These are phyloP conservation scores for Brasilioporus rufonigricans DNA, from an alignment of 768 basidiomycete species.

Conservation along the genomic window DNA sequence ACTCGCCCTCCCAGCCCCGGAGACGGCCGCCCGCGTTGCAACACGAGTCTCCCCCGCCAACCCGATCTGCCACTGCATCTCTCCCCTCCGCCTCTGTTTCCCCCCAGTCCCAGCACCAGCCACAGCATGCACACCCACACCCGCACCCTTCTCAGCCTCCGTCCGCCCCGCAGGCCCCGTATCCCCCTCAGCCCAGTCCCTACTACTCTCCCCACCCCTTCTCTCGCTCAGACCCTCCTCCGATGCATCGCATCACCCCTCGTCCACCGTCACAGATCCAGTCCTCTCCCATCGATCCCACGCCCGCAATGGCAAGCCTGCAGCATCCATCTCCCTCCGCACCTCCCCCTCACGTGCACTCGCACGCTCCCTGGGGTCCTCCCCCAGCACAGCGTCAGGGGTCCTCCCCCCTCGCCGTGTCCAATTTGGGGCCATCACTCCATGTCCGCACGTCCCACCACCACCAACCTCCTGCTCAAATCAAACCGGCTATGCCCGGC, in stretches of 20 bases:
- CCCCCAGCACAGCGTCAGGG: constrained; percentile 26
- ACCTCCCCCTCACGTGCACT: constrained; percentile 32
- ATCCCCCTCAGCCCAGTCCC: constrained; percentile 25
- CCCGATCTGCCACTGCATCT: constrained; percentile 28
- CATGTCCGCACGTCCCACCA: constrained; percentile 28
- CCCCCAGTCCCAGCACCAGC: constrained; percentile 31
- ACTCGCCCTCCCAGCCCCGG: constrained; percentile 62
- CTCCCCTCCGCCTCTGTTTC: constrained; percentile 29
- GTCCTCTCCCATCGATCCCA: constrained; percentile 25
- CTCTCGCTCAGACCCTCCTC: constrained; percentile 16
- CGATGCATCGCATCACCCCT: constrained; percentile 31
- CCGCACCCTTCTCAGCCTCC: constrained; percentile 16
- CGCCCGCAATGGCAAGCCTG: constrained; percentile 33
- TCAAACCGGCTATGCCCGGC: constrained; percentile 34
- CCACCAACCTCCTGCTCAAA: constrained; percentile 26
- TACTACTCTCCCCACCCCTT: constrained; percentile 20
- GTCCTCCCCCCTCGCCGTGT: constrained; percentile 29
- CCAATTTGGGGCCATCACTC: constrained; percentile 27
- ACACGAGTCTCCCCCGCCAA: constrained; percentile 23
- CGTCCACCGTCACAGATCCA: constrained; percentile 33
- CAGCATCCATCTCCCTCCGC: constrained; percentile 31
- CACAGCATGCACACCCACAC: constrained; percentile 25
- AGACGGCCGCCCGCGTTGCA: constrained; percentile 29
- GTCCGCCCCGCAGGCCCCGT: constrained; percentile 15
- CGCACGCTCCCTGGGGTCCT: constrained; percentile 33